A percentile compares a stretch with the other conserved stretches of the same genome.
These are phyloP conservation scores for Globisporangium cylindrosporum DNA, from an alignment of 352 stramenopile genomes.

Conservation along the genomic window DNA sequence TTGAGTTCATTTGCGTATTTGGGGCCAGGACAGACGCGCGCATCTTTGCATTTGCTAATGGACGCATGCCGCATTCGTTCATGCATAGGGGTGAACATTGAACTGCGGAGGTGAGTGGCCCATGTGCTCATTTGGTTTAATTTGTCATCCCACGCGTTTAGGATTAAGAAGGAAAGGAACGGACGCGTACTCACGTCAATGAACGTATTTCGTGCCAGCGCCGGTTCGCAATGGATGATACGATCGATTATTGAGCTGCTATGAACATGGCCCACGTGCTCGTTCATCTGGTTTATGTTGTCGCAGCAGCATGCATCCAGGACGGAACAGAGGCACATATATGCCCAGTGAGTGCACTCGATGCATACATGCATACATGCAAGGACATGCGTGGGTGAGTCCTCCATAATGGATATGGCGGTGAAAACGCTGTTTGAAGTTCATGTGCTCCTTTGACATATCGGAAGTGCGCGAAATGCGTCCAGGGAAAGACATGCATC, in stretches of 20 bases:
- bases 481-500: no score
- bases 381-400: no score
- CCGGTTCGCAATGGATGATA: neutral
- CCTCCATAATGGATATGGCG: no score
- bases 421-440: no score
- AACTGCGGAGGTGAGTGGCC: neutral
- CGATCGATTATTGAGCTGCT: neutral
- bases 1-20: neutral
- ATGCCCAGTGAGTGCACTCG: no score
- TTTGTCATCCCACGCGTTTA: neutral
- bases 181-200: neutral
- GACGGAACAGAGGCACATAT: no score
- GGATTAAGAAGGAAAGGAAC: neutral
- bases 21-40: neutral
- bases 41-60: neutral
- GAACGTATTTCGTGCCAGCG: neutral
- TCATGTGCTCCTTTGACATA: no score
- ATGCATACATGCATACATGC: no score
- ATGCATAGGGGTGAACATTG: neutral
- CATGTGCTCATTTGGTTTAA: neutral
- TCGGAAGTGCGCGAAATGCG: no score
- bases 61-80: neutral
- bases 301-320: neutral
- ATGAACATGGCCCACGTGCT: neutral
- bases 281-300: neutral